phyloP scores from a whole-genome alignment of 345 rosid species.

The Trapa incisa region DNA sequence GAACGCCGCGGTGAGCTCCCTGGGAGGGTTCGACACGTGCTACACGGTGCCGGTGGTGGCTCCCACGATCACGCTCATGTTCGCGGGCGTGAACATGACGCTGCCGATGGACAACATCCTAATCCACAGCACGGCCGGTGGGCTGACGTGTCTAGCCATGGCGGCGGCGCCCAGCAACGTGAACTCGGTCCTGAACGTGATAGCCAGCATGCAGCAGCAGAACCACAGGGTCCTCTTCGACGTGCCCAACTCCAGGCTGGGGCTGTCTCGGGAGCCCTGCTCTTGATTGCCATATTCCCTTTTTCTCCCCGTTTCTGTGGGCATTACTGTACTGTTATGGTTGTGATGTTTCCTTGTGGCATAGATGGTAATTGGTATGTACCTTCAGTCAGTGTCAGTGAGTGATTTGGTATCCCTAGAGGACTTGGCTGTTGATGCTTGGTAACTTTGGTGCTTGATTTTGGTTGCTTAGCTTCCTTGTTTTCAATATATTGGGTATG shows the following conservation, averaged over 20 bases:
- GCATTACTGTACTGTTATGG: too few relatives aligned
- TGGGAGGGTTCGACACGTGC: conserved; percentile 95
- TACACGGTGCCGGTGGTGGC: conserved; percentile 50
- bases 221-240: conserved; percentile 79
- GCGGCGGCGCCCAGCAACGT: conserved; percentile 75
- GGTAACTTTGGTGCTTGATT: too few relatives aligned
- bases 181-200: conserved; percentile 76
- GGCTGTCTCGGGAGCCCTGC: conserved; percentile 74
- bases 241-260: conserved; percentile 68
- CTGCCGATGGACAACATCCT: conserved; percentile 63
- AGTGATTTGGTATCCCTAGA: too few relatives aligned
- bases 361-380: too few relatives aligned
- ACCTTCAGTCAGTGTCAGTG: too few relatives aligned
- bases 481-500: too few relatives aligned
- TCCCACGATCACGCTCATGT: conserved; percentile 70
- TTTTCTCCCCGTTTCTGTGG: neutral
- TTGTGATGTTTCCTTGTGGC: too few relatives aligned
- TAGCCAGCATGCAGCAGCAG: conserved; percentile 97
- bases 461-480: too few relatives aligned
- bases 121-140: conserved; percentile 73
- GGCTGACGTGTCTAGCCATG: conserved; percentile 74
- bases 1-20: conserved; percentile 42
- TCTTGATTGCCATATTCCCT: conserved; percentile 13
- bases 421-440: too few relatives aligned
- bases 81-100: conserved; percentile 81